Evolutionary conservation across 2,329 filamentous ascomycete species (phyloP).

Genomic region (Mycosphaerella arachidis): DNA sequence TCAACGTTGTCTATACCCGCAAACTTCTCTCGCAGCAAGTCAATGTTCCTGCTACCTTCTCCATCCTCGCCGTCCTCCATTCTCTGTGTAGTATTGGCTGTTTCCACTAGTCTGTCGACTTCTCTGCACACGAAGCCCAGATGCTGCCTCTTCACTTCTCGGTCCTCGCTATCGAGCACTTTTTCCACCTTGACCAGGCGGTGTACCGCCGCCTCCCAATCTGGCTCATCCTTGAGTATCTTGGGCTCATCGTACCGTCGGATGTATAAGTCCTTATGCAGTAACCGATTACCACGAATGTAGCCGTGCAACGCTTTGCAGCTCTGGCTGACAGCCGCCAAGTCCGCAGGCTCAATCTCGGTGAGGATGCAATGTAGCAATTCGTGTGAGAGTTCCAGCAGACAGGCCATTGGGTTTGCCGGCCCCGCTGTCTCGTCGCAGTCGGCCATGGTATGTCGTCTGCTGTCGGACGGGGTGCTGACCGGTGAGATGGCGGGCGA

Average conservation of each 20-base stretch:
- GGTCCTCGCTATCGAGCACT: slow-evolving; percentile 41
- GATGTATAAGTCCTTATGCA: slow-evolving; percentile 62
- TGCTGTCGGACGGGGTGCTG: background rate
- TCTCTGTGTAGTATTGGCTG: slow-evolving; percentile 37
- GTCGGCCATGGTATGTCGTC: background rate
- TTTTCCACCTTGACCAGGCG: slow-evolving; percentile 39
- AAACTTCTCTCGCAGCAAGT: slow-evolving; percentile 38
- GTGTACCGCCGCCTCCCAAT: slow-evolving; percentile 38
- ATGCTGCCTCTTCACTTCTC: slow-evolving; percentile 40
- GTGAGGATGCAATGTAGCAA: slow-evolving; percentile 59
- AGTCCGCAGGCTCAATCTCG: slow-evolving; percentile 53
- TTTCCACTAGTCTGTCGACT: slow-evolving; percentile 24
- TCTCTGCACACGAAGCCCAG: slow-evolving; percentile 25
- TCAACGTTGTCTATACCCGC: slow-evolving; percentile 49
- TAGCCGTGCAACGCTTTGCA: slow-evolving; percentile 53
- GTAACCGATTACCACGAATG: slow-evolving; percentile 53
- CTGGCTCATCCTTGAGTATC: slow-evolving; percentile 20
- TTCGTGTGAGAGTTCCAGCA: slow-evolving; percentile 55
- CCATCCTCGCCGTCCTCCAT: slow-evolving; percentile 20
- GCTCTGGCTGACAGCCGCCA: slow-evolving; percentile 49
- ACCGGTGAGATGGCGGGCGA: background rate
- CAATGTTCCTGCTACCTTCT: slow-evolving; percentile 45
- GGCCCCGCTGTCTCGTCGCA: background rate
- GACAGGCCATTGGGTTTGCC: slow-evolving; percentile 30
- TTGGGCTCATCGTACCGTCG: slow-evolving; percentile 33